Evolutionary conservation across 495 filamentous ascomycete genomes (phyloP).

Genomic region (Annulohypoxylon moriforme): DNA sequence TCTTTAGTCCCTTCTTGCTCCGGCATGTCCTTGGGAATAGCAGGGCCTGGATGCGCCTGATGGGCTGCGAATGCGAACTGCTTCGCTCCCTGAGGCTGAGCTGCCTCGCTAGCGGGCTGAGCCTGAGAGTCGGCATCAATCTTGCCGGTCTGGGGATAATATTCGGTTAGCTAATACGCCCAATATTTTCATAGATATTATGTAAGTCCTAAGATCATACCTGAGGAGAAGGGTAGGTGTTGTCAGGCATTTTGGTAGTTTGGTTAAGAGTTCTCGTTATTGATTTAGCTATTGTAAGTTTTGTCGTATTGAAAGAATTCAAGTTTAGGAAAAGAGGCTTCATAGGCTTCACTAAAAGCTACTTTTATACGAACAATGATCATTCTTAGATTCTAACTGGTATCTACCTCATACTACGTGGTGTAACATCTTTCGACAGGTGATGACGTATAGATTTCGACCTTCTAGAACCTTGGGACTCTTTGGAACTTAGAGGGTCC

Average conservation of each 20-base stretch:
- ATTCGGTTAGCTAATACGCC: background rate
- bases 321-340: conserved; percentile 1
- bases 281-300: conserved; percentile 7
- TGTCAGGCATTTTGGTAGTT: conserved; percentile 44
- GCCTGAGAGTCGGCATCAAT: conserved; percentile 47
- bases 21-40: conserved; percentile 58
- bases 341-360: background rate
- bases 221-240: conserved; percentile 35
- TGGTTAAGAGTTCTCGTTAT: background rate
- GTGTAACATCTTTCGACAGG: conserved; percentile 36
- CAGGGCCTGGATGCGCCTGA: conserved; percentile 63
- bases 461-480: conserved; percentile 24
- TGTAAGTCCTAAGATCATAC: conserved; percentile 32
- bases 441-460: conserved; percentile 47
- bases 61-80: conserved; percentile 59
- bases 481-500: conserved; percentile 18
- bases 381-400: conserved; percentile 7
- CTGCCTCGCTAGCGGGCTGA: conserved; percentile 49
- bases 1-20: conserved; percentile 71
- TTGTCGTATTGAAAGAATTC: background rate
- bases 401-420: background rate
- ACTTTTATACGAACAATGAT: conserved; percentile 23
- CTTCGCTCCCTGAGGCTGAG: conserved; percentile 43
- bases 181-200: background rate
- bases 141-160: conserved; percentile 45